Evolutionary conservation across 805 yeast genomes (phyloP), one percentile per base, ranked within the genome.

Genomic region (Saturnispora gosingensis): DNA sequence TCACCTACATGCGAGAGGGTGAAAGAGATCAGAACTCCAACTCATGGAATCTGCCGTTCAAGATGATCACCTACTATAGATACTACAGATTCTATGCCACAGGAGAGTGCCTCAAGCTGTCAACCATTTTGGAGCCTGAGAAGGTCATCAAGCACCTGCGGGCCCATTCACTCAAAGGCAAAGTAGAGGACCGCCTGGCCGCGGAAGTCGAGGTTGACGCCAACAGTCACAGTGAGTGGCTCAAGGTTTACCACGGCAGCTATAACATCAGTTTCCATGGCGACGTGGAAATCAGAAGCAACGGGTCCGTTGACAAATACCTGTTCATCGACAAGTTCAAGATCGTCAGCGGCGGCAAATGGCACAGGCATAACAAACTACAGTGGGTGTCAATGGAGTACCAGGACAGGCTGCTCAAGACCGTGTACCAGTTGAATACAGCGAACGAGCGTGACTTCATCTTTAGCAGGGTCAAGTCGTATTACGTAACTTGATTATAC

Each of bases 1-100:
- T 90, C 48, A 85, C 85, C 54, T 90, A 89, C 66, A 78, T 85
- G 58, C 76, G 95, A 50, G 88, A 86, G 60, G 97, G 97, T 36
- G 83, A 86, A 2, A 75, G 82, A 48, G 76, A 80, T 8, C 86
- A 80, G 56, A 77, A 82, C 44, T 78, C 86, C 1, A 72, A 73
- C 30, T 75, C 85, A 5, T 81, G 93, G 84, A 67, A 75, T 43
- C 80, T 80, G 54, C 97, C 97, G 1, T 78, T 86, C 20, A 80
- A 87, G 58, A 80, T 88, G 63, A 85, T 91, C 40, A 87, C 97
- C 0, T 91, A 91, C 62, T 91, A 88, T 63, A 71, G 99, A 56
- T 93, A 89, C 65, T 67, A 83, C 35, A 72, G 97, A 55, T 89
- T 91, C 61, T 85, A 75, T 63, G 82, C 83, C 0, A 85, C 85